Evolutionary conservation across 495 filamentous ascomycete genomes (phyloP), one percentile per base, ranked within the genome.

Genomic region (Aspergillus avenaceus): DNA sequence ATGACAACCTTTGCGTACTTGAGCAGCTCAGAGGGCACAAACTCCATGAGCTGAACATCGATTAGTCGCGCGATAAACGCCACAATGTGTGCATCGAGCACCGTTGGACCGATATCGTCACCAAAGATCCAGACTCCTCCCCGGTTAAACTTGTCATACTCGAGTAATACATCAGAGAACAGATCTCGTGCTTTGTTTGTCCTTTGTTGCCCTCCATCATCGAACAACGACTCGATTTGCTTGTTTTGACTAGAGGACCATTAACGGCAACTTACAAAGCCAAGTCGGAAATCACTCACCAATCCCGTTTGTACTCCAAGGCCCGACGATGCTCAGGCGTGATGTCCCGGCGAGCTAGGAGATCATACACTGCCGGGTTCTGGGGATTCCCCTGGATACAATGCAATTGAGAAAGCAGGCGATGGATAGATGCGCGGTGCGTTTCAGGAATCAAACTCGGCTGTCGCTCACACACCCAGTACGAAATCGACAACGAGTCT

Each of bases 391-490:
- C 29, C 19, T 54, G 32, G 14, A 36, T 49, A 24, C 49, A 29
- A 22, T 54, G 52, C 11, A 54, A n/a, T 43, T 54, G 41, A 7
- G 46, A 44, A 3, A 54, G 46, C 9, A 54, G 41, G 6, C 52
- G 44, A 8, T 27, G 44, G 23, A 54, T 54, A 3, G 42, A 34
- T 5, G 31, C 43, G n/a, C 19, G 40, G 28, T 54, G 45, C 2
- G 3, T 27, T 19, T 45, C 31, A 14, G 52, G 52, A 24, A 54
- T 41, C 22, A 54, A 32, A n/a, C 31, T 45, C 1, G 52, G 52
- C 14, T 47, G 49, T 37, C 37, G 45, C 12, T 54, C 52, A 22
- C 52, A 54, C 5, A 54, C 5, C 52, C 52, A 54, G 29, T 54
- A 54, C 14, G 47, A 25, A 23, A 54, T 45, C 12, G 46, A 54